phyloP scores from a whole-genome alignment of 495 filamentous ascomycete species.

The Neurospora sp. region DNA sequence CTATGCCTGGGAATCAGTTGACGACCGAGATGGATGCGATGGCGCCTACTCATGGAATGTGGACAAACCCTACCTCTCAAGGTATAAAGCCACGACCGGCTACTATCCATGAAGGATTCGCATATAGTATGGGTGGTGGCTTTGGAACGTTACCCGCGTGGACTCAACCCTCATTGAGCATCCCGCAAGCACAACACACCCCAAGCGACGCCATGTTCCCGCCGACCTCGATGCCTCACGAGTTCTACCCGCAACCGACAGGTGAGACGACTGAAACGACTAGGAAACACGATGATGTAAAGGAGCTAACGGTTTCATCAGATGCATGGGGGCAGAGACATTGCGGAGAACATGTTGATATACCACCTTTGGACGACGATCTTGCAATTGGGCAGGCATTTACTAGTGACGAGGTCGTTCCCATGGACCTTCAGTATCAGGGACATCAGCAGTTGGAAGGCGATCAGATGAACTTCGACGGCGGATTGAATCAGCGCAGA shows the following conservation, averaged over 20 bases:
- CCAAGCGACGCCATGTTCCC: slow-evolving; percentile 39
- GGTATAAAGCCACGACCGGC: slow-evolving; percentile 39
- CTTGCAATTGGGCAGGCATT: slow-evolving; percentile 46
- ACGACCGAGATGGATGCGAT: slow-evolving; percentile 28
- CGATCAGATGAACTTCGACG: slow-evolving; percentile 31
- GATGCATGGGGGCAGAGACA: slow-evolving; percentile 41
- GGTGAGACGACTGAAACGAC: slow-evolving; percentile 41
- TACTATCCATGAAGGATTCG: slow-evolving; percentile 50
- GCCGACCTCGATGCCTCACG: slow-evolving; percentile 41
- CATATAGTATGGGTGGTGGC: slow-evolving; percentile 44
- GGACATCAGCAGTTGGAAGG: slow-evolving; percentile 32
- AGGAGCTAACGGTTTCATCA: slow-evolving; percentile 25
- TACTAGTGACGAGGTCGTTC: slow-evolving; percentile 45
- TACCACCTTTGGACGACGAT: slow-evolving; percentile 36
- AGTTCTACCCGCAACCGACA: slow-evolving; percentile 40
- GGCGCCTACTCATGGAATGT: slow-evolving; percentile 28
- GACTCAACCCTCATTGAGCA: slow-evolving; percentile 38
- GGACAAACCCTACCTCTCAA: slow-evolving; percentile 36
- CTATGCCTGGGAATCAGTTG: slow-evolving; percentile 34
- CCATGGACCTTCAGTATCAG: slow-evolving; percentile 39
- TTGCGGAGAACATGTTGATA: slow-evolving; percentile 38
- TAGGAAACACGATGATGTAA: slow-evolving; percentile 5
- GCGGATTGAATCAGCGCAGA: slow-evolving; percentile 33
- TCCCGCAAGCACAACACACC: slow-evolving; percentile 32
- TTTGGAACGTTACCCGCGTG: slow-evolving; percentile 41